Evolutionary conservation across 352 stramenopile species (phyloP).

Genomic region (Phytopythium kandeliae): DNA sequence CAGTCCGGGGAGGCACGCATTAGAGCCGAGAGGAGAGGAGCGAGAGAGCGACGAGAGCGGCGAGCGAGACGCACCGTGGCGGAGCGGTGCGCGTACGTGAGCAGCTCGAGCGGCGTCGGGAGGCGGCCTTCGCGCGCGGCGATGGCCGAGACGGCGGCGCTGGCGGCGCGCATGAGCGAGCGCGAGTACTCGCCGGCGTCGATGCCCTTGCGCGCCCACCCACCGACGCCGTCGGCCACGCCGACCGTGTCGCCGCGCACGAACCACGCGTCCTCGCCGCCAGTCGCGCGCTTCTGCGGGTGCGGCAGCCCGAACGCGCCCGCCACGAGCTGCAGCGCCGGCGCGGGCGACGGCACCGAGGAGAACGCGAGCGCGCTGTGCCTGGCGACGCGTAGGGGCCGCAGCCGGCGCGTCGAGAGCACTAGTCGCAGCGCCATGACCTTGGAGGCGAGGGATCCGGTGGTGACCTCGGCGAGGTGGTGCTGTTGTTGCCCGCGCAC

Average conservation of each 20-base stretch:
- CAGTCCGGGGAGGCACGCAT: too few relatives aligned
- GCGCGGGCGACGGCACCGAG: too few relatives aligned
- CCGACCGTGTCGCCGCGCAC: constrained; percentile 68
- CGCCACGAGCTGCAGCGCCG: constrained; percentile 47
- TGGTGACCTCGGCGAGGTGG: too few relatives aligned
- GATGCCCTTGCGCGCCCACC: constrained; percentile 83
- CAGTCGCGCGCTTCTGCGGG: constrained; percentile 75
- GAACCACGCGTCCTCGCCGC: constrained; percentile 85
- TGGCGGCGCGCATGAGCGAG: constrained; percentile 62
- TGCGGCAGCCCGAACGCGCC: constrained; percentile 75
- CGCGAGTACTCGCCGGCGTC: constrained; percentile 87
- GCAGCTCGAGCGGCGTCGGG: constrained; percentile 58
- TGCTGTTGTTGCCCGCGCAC: too few relatives aligned
- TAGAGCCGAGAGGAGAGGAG: background rate
- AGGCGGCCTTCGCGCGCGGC: constrained; percentile 9
- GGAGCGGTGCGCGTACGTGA: constrained; percentile 58
- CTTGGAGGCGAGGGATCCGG: too few relatives aligned
- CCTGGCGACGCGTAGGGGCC: too few relatives aligned
- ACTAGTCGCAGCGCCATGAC: too few relatives aligned
- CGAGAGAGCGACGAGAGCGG: too few relatives aligned
- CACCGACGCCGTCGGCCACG: constrained; percentile 83
- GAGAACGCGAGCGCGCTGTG: too few relatives aligned
- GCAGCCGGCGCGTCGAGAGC: too few relatives aligned
- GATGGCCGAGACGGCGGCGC: constrained; percentile 16
- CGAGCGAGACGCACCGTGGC: constrained; percentile 33